Conservation (phyloP, 2,329 filamentous ascomycete species). For the Shiraia sp. region DNA sequence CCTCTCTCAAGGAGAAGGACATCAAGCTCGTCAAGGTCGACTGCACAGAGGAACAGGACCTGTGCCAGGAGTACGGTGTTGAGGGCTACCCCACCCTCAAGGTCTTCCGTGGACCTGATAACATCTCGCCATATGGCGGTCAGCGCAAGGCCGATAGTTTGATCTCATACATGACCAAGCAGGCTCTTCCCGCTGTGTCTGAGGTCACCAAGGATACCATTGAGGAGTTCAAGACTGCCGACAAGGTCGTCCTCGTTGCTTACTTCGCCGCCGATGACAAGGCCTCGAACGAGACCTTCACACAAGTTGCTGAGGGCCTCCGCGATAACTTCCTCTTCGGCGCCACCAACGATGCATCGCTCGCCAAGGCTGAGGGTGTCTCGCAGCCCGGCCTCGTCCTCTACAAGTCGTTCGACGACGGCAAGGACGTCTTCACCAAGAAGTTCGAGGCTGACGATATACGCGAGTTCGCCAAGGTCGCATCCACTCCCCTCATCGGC, state of each 20-base stretch:
- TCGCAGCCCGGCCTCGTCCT: slow-evolving; percentile 85
- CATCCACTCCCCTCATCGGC: slow-evolving; percentile 87
- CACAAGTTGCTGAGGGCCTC: slow-evolving; percentile 71
- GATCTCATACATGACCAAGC: slow-evolving; percentile 94
- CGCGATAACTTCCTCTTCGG: slow-evolving; percentile 94
- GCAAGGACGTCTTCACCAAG: slow-evolving; percentile 81
- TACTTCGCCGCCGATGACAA: slow-evolving; percentile 83
- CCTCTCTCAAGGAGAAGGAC: slow-evolving; percentile 82
- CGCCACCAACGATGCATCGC: slow-evolving; percentile 76
- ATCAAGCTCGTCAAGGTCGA: slow-evolving; percentile 86
- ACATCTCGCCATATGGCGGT: slow-evolving; percentile 80
- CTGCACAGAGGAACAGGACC: slow-evolving; percentile 91
- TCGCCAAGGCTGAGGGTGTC: slow-evolving; percentile 90
- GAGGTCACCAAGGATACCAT: slow-evolving; percentile 77
- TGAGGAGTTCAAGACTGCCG: slow-evolving; percentile 95
- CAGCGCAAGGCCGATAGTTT: slow-evolving; percentile 82
- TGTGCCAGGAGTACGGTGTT: slow-evolving; percentile 87
- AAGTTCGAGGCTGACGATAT: slow-evolving; percentile 83
- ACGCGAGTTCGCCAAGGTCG: slow-evolving; percentile 78
- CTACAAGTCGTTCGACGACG: slow-evolving; percentile 98
- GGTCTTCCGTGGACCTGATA: slow-evolving; percentile 92
- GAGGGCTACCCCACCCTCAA: slow-evolving; percentile 99
- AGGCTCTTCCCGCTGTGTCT: slow-evolving; percentile 91
- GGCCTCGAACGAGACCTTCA: slow-evolving; percentile 84
- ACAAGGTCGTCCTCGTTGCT: slow-evolving; percentile 93